phyloP scores from a whole-genome alignment of 768 basidiomycete genomes.

The Suillus bovinus region DNA sequence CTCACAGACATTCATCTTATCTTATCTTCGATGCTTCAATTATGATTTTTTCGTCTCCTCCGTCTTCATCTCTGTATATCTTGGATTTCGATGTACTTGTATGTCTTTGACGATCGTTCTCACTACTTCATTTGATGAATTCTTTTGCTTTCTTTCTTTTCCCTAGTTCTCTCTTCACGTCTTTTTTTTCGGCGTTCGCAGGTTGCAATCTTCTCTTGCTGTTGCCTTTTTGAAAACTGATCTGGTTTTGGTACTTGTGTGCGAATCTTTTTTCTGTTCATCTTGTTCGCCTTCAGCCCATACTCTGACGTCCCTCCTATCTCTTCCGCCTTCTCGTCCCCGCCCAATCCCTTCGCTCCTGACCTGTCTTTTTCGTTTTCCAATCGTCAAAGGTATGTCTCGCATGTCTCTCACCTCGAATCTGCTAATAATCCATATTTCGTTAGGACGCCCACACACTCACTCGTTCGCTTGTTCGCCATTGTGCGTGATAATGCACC shows the following conservation, averaged over 20 bases:
- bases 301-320: neutral
- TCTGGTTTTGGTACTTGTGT: neutral
- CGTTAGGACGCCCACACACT: conserved; percentile 1
- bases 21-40: neutral
- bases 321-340: neutral
- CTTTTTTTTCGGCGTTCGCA: neutral
- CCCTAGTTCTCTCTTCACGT: neutral
- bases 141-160: neutral
- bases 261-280: neutral
- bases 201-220: conserved; percentile 1
- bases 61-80: neutral
- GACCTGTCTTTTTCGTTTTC: neutral
- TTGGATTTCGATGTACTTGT: conserved; percentile 5
- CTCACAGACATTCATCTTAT: neutral
- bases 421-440: neutral
- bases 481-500: conserved; percentile 5
- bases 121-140: conserved; percentile 4
- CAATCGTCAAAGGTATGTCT: conserved; percentile 16
- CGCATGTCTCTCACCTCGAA: neutral
- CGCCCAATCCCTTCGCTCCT: neutral
- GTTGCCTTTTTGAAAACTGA: conserved; percentile 1
- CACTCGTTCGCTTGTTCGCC: conserved; percentile 15
- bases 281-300: neutral
- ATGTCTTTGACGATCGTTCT: neutral
- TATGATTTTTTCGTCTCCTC: neutral